These are phyloP conservation scores for Schrenkiella parvula DNA, from an alignment of 345 rosid species.

Conservation along the genomic window DNA sequence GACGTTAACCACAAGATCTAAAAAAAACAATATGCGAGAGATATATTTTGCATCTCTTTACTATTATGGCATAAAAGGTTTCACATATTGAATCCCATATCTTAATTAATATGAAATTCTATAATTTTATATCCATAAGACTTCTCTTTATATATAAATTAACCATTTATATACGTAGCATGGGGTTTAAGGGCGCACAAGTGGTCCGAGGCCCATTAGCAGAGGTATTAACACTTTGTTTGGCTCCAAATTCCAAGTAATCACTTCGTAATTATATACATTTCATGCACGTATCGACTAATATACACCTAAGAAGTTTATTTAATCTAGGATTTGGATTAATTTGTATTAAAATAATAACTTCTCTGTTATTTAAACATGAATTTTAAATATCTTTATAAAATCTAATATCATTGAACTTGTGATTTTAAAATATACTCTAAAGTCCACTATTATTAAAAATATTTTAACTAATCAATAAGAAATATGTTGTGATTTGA, in stretches of 20 bases:
- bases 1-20: neutral
- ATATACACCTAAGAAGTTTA: no score
- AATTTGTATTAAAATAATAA: no score
- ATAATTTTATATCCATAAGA: neutral
- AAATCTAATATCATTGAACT: no score
- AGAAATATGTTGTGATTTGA: no score
- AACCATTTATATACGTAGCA: neutral
- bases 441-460: no score
- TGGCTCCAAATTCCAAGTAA: conserved; percentile 1
- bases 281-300: neutral
- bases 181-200: neutral
- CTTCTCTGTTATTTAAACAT: no score
- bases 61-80: neutral
- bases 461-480: no score
- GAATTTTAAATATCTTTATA: no score
- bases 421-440: no score
- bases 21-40: no score
- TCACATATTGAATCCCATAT: neutral
- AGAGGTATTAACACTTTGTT: neutral
- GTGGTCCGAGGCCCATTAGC: neutral
- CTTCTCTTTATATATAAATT: neutral
- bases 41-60: no score
- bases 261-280: neutral
- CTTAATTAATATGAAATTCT: neutral
- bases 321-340: no score